Base-by-base conservation (phyloP, 768 basidiomycete genomes). In the Amanita rubescens region DNA sequence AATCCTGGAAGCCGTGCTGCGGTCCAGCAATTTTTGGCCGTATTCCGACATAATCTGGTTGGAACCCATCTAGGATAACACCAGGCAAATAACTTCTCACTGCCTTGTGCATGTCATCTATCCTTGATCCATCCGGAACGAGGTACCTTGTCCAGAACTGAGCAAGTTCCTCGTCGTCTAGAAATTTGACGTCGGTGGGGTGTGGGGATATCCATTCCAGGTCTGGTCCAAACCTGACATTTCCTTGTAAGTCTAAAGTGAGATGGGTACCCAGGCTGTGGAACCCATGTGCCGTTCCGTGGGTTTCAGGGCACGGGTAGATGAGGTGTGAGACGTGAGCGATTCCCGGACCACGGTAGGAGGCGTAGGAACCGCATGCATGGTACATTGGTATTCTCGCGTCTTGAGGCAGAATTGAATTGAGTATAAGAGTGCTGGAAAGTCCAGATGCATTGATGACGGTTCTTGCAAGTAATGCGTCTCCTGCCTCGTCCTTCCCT, bases 181-280 rank as follows among this genome's bases (percentile, higher is more conserved):
- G 47, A 37, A 24, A 38, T 27, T 50, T 22, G 5, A 6, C 17
- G 12, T 39, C 63, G 22, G 65, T 61, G 24, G 65, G 62, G 22
- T 78, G 77, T 2, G 84, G 81, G 2, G 77, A 72, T 59, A 96
- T 74, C 87, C 90, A 91, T 64, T 96, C 87, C 14, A 96, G 75
- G 63, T 97, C 92, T 4, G 95, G 95, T 0, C 95, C 95, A 67
- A 98, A 98, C 27, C 82, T 80, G 49, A 97, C 78, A 56, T 87
- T 86, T 0, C 90, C 88, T 45, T 85, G 78, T 56, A 98, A 63
- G 66, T 94, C 91, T 39, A 97, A 70, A 24, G 92, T 93, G 22
- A 97, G 74, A 69, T 97, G 96, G 10, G 93, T 94, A 3, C 96
- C 95, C 6, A 97, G 75, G 3, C 89, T 88, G 55, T 90, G 85